Conservation (phyloP, 1,284 basidiomycete genomes). For the Tylopilus orsonianus region DNA sequence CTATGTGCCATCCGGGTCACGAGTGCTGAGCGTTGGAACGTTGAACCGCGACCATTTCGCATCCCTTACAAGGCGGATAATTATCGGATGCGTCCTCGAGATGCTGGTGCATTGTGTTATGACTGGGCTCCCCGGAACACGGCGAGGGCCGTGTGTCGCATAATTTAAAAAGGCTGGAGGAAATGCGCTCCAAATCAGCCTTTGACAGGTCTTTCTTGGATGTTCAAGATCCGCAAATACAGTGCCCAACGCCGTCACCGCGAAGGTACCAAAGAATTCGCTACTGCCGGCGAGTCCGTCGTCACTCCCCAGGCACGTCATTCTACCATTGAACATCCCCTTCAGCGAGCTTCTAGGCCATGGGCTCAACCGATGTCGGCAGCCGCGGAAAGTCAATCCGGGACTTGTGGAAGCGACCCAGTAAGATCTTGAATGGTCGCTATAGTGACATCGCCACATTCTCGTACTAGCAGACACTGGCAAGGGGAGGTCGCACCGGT, state of each 20-base stretch:
- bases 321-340: too few species aligned
- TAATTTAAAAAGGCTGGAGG: slow-evolving; percentile 9
- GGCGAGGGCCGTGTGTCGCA: background rate
- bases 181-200: background rate
- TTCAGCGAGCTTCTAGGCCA: slow-evolving; percentile 65
- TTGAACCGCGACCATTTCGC: too few species aligned
- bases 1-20: too few species aligned
- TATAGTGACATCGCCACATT: slow-evolving; percentile 71
- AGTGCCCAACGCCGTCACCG: too few species aligned
- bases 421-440: slow-evolving; percentile 64
- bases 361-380: slow-evolving; percentile 58
- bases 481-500: slow-evolving; percentile 68
- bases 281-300: too few species aligned
- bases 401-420: slow-evolving; percentile 69
- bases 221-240: too few species aligned
- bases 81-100: too few species aligned
- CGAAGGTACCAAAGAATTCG: too few species aligned
- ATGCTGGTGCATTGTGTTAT: too few species aligned
- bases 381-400: slow-evolving; percentile 69
- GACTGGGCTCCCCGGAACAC: background rate
- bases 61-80: too few species aligned
- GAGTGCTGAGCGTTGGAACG: too few species aligned
- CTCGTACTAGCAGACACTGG: slow-evolving; percentile 67
- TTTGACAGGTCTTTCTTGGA: background rate
- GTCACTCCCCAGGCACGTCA: too few species aligned